Conservation (phyloP, 768 basidiomycete genomes). For the Pleurotus tuoliensis region DNA sequence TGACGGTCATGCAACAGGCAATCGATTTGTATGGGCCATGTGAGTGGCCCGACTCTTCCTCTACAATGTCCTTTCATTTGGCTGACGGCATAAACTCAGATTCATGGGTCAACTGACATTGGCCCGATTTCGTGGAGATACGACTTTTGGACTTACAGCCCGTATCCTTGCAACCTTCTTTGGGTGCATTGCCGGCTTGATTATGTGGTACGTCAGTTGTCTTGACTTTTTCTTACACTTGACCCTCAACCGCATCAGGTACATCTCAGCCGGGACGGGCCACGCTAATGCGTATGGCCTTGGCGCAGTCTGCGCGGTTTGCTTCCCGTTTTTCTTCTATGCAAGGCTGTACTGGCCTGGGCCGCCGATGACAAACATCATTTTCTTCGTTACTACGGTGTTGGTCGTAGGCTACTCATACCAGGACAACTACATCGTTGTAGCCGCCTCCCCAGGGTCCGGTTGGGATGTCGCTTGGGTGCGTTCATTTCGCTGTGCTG, state of each 20-base stretch:
- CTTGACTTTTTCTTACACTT: not conserved
- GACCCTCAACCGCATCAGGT: constrained; percentile 37
- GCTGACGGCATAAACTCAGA: constrained; percentile 24
- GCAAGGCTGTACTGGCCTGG: constrained; percentile 72
- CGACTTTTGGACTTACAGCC: constrained; percentile 58
- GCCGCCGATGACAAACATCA: constrained; percentile 65
- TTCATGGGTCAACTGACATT: constrained; percentile 76
- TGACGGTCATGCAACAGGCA: constrained; percentile 30
- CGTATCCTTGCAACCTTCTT: constrained; percentile 63
- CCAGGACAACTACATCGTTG: constrained; percentile 47
- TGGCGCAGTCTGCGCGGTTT: constrained; percentile 61
- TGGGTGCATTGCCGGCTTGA: constrained; percentile 58
- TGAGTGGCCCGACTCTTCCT: constrained; percentile 27
- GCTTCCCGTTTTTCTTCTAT: constrained; percentile 71
- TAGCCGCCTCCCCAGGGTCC: constrained; percentile 50
- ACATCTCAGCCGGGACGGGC: constrained; percentile 62
- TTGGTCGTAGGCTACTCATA: constrained; percentile 77
- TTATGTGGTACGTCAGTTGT: constrained; percentile 54
- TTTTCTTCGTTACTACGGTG: constrained; percentile 59
- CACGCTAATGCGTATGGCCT: constrained; percentile 66
- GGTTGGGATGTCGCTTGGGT: constrained; percentile 76
- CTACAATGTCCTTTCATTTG: not conserved
- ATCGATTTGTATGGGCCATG: constrained; percentile 72
- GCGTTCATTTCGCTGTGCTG: constrained; percentile 11
- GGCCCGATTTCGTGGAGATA: constrained; percentile 72